Evolutionary conservation across 2,329 filamentous ascomycete species (phyloP), one percentile per base, ranked within the genome.

Genomic region (Penicillium sp.): DNA sequence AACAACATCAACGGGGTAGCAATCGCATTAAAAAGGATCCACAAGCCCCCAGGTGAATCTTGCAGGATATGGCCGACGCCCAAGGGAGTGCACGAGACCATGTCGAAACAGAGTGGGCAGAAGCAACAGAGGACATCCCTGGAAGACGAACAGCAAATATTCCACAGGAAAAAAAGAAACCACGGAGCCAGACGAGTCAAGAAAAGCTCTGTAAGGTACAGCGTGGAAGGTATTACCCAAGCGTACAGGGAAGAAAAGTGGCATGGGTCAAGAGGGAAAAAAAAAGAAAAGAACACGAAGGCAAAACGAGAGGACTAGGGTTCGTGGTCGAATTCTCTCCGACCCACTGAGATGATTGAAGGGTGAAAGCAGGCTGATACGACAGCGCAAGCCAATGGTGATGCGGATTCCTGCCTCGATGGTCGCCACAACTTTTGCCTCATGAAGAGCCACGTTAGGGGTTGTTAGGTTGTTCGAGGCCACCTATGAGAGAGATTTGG

Each of bases 51-150:
- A 51, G 49, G 44, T 45, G 29, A 54, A 55, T 52, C 50, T 53
- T 57, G 50, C 50, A 61, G 53, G 54, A 56, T 50, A 56, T 53
- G 49, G 45, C 52, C 42, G 54, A 58, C 51, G 55, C 59, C 58
- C 56, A 59, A 59, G 51, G 28, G 47, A 51, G 55, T 58, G 62
- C 61, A 65, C 57, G 60, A 59, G 57, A 64, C 59, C 61, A 65
- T 62, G 55, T 57, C 50, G 56, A 62, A 61, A 64, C 50, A 49
- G 50, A 54, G 54, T 46, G 50, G 55, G 39, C 49, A 50, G 49
- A 56, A 47, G 53, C 48, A 56, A 55, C 47, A 55, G 56, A 63
- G 50, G 55, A 48, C 49, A 64, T 60, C 58, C 60, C 54, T 59
- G 61, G 50, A 55, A 43, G 47, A 47, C 37, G 29, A 56, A 56